A percentile compares a stretch with the other conserved stretches of the same genome.
Evolutionary conservation across 345 rosid genomes (phyloP).

Genomic region (Bruguiera parviflora): DNA sequence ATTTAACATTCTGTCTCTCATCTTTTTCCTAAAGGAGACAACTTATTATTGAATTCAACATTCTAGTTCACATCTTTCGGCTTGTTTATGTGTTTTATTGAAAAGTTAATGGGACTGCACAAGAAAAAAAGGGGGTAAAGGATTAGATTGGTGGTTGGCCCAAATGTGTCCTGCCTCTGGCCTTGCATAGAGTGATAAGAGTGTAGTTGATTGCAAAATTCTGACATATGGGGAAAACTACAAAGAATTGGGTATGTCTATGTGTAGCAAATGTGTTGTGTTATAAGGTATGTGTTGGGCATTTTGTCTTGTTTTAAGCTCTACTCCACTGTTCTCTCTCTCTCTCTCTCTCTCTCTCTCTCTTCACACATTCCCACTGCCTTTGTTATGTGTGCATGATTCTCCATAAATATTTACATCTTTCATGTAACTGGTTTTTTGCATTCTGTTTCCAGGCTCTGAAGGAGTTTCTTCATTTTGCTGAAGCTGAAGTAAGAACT

Average conservation of each 20-base stretch:
- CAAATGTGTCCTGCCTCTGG: not conserved
- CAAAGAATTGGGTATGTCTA: too few species aligned
- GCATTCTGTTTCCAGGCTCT: slow-evolving; percentile 40
- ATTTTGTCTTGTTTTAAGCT: too few species aligned
- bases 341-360: not conserved
- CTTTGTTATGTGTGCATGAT: not conserved
- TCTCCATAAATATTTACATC: not conserved
- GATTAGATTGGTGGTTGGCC: not conserved
- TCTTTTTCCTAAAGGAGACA: not conserved
- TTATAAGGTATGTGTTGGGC: too few species aligned
- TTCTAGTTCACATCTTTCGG: not conserved
- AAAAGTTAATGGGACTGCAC: too few species aligned
- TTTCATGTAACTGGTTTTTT: not conserved
- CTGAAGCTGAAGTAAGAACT: slow-evolving; percentile 82
- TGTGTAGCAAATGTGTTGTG: too few species aligned
- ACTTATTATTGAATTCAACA: not conserved
- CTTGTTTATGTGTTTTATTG: not conserved
- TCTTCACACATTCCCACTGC: too few species aligned
- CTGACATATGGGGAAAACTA: too few species aligned
- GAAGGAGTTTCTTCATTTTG: slow-evolving; percentile 71
- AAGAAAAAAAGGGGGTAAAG: not conserved
- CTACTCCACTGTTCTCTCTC: not conserved
- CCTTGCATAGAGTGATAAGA: not conserved
- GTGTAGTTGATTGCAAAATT: not conserved
- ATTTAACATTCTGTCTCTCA: not conserved